phyloP scores from a whole-genome alignment of 225 moss, liverwort and hornwort genomes.

The Thuidium tamariscinum region DNA sequence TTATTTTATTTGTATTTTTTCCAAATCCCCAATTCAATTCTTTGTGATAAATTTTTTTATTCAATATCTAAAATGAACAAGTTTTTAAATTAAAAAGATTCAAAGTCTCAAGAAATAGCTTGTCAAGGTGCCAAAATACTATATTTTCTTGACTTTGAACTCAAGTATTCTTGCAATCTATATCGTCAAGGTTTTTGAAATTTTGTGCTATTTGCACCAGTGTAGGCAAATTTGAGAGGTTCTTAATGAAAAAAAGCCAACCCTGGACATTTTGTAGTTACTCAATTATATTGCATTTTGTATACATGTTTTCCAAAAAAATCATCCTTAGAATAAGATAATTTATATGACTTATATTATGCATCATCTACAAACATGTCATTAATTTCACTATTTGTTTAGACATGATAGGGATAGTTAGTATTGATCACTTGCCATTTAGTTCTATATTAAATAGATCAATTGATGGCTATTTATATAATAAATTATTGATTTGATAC shows the following conservation, averaged over 20 bases:
- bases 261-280: fast-evolving
- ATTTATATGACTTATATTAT: too few relatives aligned
- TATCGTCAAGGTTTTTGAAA: neutral
- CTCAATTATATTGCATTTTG: too few relatives aligned
- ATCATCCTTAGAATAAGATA: too few relatives aligned
- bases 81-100: neutral
- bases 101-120: neutral
- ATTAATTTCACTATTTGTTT: neutral
- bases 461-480: neutral
- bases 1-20: neutral
- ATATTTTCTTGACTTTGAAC: neutral
- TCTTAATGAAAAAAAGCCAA: neutral
- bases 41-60: neutral
- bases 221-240: fast-evolving
- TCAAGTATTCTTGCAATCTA: neutral
- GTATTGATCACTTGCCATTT: neutral
- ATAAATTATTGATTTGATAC: neutral
- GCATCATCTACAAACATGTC: neutral
- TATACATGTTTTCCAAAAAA: neutral
- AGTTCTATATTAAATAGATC: too few relatives aligned
- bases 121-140: neutral
- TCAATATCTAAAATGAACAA: fast-evolving
- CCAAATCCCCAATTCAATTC: neutral
- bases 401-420: too few relatives aligned
- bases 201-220: neutral